Conservation (phyloP, 306 rosid species). For the Casuarina cunninghamiana region DNA sequence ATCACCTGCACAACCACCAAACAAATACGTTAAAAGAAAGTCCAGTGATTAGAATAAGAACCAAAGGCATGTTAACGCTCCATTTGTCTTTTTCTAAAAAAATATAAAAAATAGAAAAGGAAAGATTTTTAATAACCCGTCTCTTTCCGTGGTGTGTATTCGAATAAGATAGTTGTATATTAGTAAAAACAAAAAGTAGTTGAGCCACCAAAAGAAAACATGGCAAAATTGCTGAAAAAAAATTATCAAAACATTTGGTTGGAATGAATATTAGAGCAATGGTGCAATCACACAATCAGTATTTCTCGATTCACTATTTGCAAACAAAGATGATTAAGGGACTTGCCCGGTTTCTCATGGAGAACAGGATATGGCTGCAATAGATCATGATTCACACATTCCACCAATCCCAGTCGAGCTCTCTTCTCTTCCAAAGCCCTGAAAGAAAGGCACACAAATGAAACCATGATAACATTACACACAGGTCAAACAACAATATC, state of each 20-base stretch:
- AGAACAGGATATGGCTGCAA: slow-evolving; percentile 94
- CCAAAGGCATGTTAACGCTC: neutral
- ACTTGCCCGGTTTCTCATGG: slow-evolving; percentile 93
- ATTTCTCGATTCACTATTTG: too few species aligned
- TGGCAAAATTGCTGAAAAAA: neutral
- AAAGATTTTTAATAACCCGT: neutral
- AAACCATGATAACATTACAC: neutral
- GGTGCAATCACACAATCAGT: neutral
- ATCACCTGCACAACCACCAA: slow-evolving; percentile 67
- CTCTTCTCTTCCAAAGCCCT: slow-evolving; percentile 99
- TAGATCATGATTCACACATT: slow-evolving; percentile 90
- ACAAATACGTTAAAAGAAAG: neutral
- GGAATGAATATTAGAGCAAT: neutral
- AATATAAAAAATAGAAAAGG: too few species aligned
- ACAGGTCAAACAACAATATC: neutral
- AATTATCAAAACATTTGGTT: neutral
- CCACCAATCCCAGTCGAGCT: slow-evolving; percentile 79
- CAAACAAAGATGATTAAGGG: neutral
- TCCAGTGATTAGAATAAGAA: too few species aligned
- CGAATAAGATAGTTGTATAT: too few species aligned
- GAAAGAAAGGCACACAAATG: neutral
- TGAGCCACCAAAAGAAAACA: neutral
- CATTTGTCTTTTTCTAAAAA: neutral
- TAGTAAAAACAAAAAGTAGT: too few species aligned
- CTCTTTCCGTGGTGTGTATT: neutral